A percentile compares a stretch with the other conserved stretches of the same genome.
phyloP scores from a whole-genome alignment of 305 asterid genomes.

The Fraxinus platypoda region DNA sequence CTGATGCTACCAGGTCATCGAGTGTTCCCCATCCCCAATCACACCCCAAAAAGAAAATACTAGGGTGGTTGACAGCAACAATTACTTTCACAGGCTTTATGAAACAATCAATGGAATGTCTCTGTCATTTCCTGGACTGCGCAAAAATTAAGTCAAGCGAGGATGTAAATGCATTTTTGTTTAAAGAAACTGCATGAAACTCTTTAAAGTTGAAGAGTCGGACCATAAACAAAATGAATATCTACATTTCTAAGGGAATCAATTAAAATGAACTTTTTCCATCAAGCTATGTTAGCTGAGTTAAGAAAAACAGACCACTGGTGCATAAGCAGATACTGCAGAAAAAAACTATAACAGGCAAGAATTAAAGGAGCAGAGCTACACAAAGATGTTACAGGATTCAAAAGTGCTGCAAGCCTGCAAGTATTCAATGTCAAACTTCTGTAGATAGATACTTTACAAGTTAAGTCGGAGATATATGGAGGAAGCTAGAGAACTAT shows the following conservation, averaged over 20 bases:
- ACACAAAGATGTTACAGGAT: not conserved
- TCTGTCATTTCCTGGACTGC: not conserved
- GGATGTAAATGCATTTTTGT: not conserved
- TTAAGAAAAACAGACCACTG: not conserved
- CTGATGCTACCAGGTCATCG: not conserved
- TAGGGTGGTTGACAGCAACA: not conserved
- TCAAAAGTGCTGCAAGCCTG: not conserved
- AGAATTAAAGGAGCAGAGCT: conserved; percentile 5
- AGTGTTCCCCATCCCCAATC: not conserved
- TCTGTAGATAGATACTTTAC: not conserved
- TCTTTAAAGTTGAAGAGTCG: not conserved
- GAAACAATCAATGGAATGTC: not conserved
- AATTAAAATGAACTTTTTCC: not conserved
- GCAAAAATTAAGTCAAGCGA: not conserved
- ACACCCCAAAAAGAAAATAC: not conserved
- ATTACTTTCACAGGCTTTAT: not conserved
- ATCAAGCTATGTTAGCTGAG: not conserved
- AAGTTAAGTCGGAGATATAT: not conserved
- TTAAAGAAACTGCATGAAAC: not conserved
- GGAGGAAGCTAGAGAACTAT: conserved; percentile 3
- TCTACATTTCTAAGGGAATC: not conserved
- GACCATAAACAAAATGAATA: not conserved
- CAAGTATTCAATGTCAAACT: not conserved
- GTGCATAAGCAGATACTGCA: not conserved
- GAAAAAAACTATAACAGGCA: not conserved